A percentile compares a stretch with the other conserved stretches of the same genome.
These are phyloP conservation scores for Candida peoriensis DNA, from an alignment of 805 yeast genomes.

Conservation along the genomic window DNA sequence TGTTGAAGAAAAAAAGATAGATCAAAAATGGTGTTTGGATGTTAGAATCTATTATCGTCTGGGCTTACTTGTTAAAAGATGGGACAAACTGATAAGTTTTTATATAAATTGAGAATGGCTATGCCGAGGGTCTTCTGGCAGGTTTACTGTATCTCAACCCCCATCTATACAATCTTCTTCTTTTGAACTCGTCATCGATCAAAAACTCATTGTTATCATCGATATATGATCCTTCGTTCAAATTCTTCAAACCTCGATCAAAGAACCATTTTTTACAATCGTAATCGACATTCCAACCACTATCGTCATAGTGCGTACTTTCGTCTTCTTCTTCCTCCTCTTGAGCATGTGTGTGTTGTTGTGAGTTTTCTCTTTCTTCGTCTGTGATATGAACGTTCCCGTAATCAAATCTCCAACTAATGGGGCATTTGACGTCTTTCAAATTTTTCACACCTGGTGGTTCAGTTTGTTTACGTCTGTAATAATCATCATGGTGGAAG, in stretches of 20 bases:
- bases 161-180: conserved; percentile 51
- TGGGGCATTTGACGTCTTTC: conserved; percentile 58
- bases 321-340: too few relatives aligned
- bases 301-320: too few relatives aligned
- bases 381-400: too few relatives aligned
- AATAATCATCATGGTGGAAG: conserved; percentile 46
- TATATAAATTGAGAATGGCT: too few relatives aligned
- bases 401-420: conserved; percentile 70
- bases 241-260: conserved; percentile 36
- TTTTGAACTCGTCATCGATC: conserved; percentile 43
- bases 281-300: conserved; percentile 62
- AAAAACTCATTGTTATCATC: conserved; percentile 46
- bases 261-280: conserved; percentile 47
- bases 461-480: conserved; percentile 41
- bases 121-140: conserved; percentile 29
- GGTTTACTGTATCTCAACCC: conserved; percentile 44
- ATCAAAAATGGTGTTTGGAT: too few relatives aligned
- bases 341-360: too few relatives aligned
- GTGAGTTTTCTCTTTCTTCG: too few relatives aligned
- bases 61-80: too few relatives aligned
- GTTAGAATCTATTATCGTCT: too few relatives aligned
- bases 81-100: too few relatives aligned
- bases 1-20: too few relatives aligned
- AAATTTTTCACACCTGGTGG: conserved; percentile 63
- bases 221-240: conserved; percentile 21